These are phyloP conservation scores for Excoecaria cochinchinensis DNA, from an alignment of 345 rosid species.

Conservation along the genomic window DNA sequence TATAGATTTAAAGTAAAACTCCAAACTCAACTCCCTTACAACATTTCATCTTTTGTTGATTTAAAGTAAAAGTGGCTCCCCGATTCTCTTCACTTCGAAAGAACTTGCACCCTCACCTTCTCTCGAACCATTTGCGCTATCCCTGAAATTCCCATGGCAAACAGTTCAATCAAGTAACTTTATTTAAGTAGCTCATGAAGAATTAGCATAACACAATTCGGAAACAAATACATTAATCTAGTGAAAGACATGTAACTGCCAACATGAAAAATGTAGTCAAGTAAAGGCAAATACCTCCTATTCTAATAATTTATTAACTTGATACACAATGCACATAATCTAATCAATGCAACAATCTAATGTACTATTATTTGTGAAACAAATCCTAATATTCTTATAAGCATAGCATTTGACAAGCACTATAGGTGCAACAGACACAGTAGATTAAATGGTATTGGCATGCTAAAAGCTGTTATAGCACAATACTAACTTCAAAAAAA, in stretches of 20 bases:
- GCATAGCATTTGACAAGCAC: not conserved
- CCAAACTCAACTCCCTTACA: constrained; percentile 38
- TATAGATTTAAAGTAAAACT: constrained; percentile 35
- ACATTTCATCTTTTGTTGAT: constrained; percentile 31
- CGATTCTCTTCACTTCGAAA: constrained; percentile 21
- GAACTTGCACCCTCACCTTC: constrained; percentile 15
- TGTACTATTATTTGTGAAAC: not conserved
- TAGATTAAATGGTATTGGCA: not conserved
- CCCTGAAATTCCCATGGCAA: constrained; percentile 27
- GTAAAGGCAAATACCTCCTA: not conserved
- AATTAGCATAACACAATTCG: too few species aligned
- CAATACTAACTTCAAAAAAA: too few species aligned
- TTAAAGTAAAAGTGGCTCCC: constrained; percentile 36
- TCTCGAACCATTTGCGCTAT: constrained; percentile 12
- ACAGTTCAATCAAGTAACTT: constrained; percentile 6
- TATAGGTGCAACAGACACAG: not conserved
- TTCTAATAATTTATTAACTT: not conserved
- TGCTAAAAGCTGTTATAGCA: too few species aligned
- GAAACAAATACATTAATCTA: not conserved
- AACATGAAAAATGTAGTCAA: not conserved
- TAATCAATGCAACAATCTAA: not conserved
- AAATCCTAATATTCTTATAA: not conserved
- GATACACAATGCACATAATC: not conserved
- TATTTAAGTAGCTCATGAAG: not conserved
- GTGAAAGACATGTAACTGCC: not conserved